A percentile compares a stretch with the other conserved stretches of the same genome.
These are phyloP conservation scores for Amesomyces nigricolor DNA, from an alignment of 2,329 filamentous ascomycete genomes.

Conservation along the genomic window DNA sequence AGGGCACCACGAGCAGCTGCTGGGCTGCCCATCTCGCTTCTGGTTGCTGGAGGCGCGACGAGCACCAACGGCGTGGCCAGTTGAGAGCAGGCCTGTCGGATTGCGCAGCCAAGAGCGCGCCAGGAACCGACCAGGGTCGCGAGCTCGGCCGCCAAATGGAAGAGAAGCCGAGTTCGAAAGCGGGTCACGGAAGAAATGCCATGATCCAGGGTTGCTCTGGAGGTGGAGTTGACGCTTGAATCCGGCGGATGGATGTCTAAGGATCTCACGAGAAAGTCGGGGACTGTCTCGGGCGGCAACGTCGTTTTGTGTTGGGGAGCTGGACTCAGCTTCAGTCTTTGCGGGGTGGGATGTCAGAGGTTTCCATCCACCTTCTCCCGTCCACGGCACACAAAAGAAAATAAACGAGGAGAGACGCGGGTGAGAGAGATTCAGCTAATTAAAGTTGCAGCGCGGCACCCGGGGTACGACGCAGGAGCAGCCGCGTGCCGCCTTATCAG, in stretches of 20 bases:
- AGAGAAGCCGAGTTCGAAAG: slow-evolving; percentile 1
- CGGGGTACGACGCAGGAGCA: neutral
- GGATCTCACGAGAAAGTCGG: no score
- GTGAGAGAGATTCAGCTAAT: neutral
- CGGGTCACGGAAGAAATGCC: neutral
- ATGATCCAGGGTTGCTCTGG: neutral
- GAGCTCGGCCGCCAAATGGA: slow-evolving; percentile 10
- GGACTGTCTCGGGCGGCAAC: neutral
- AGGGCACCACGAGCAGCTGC: slow-evolving; percentile 7
- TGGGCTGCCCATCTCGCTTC: slow-evolving; percentile 27
- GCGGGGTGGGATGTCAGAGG: no score
- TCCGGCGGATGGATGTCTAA: no score
- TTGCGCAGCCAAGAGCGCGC: slow-evolving; percentile 3
- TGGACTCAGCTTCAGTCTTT: no score
- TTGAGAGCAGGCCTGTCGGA: slow-evolving; percentile 9
- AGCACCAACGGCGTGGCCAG: slow-evolving; percentile 18
- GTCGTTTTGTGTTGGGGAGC: neutral
- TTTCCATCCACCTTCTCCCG: no score
- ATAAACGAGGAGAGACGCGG: neutral
- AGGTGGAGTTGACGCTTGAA: neutral
- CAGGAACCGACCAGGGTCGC: slow-evolving; percentile 8
- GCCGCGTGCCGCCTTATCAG: neutral
- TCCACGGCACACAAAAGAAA: no score
- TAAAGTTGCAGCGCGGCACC: neutral
- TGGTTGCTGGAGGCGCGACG: slow-evolving; percentile 11